Conservation (phyloP, 129 eudicot genomes). For the Pulicaria dysenterica region DNA sequence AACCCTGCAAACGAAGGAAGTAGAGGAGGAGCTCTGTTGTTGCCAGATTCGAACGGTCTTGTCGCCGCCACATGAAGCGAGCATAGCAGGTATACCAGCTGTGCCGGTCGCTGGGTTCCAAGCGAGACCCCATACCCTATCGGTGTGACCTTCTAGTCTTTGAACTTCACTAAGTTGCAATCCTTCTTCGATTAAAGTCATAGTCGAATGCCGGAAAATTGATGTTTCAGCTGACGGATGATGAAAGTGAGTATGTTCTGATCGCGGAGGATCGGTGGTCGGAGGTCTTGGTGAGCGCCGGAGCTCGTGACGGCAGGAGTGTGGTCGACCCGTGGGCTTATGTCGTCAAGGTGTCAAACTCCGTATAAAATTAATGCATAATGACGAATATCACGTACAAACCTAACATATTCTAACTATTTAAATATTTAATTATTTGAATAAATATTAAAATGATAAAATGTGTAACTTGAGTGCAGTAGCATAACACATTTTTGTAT, state of each 20-base stretch:
- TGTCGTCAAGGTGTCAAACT: neutral
- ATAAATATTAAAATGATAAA: too few species aligned
- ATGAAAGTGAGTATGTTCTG: neutral
- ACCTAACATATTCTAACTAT: too few species aligned
- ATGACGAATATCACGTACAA: too few species aligned
- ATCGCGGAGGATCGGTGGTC: neutral
- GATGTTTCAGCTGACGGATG: slow-evolving; percentile 10
- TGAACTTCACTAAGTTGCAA: slow-evolving; percentile 59
- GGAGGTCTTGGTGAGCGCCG: slow-evolving; percentile 9
- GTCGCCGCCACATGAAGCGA: slow-evolving; percentile 93
- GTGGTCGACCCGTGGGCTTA: slow-evolving; percentile 24
- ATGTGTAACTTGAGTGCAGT: too few species aligned
- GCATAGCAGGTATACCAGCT: slow-evolving; percentile 61
- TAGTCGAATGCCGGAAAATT: slow-evolving; percentile 14
- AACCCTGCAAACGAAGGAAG: slow-evolving; percentile 77
- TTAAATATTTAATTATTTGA: too few species aligned
- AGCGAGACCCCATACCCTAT: slow-evolving; percentile 89
- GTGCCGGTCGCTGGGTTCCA: slow-evolving; percentile 82
- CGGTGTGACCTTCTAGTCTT: slow-evolving; percentile 84
- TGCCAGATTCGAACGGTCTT: slow-evolving; percentile 88
- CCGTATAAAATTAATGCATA: too few species aligned
- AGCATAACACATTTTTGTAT: too few species aligned
- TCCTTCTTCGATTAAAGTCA: slow-evolving; percentile 50
- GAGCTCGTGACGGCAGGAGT: slow-evolving; percentile 12
- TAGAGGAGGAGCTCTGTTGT: slow-evolving; percentile 52